Base-by-base conservation (phyloP, 352 stramenopile genomes). In the Phytopythium boreale region DNA sequence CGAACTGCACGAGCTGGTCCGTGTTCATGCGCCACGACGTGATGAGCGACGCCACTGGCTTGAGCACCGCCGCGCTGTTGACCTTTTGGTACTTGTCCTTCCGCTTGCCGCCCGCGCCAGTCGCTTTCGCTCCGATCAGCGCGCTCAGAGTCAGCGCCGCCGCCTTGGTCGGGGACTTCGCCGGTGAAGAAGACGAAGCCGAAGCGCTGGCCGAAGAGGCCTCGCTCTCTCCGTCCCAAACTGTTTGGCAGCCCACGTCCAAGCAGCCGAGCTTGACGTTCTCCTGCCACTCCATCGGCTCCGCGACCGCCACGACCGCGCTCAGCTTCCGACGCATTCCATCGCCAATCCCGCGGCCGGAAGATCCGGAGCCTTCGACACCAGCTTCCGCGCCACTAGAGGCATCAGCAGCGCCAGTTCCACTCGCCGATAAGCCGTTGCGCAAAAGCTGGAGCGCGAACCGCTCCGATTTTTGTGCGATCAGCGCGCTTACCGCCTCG, bases 11-110 rank as follows among this genome's bases (percentile, higher is more conserved):
- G 22, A 95, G 82, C 63, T 95, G 84, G 24, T 95, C 87, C 0
- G 80, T 78, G 66, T 93, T 93, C 59, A 95, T 86, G 31, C 84
- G 84, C 87, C 87, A 95, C 9, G 84, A 92, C 19, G 84, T 95
- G 56, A 93, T 84, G 22, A 95, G 61, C 2, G 76, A 71, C 3
- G 81, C 74, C 60, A 95, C 77, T 5, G 84, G 60, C 29, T 75
- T 70, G 46, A 82, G 87, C n/a, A 95, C 83, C 3, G 72, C 74
- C 2, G 71, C 61, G 50, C 77, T 89, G 67, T 87, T 90, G 59
- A 95, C 69, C 55, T 92, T 91, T 47, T 93, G 86, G 63, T 78
- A 90, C 63, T 84, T 88, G 26, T 84, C 82, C 59, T 87, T 88
- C 49, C 76, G 66, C 39, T 74, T 70, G 1, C 61, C 66, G 11